These are phyloP conservation scores for Ganoderma lingzhi DNA, from an alignment of 1,284 basidiomycete species.

Conservation along the genomic window DNA sequence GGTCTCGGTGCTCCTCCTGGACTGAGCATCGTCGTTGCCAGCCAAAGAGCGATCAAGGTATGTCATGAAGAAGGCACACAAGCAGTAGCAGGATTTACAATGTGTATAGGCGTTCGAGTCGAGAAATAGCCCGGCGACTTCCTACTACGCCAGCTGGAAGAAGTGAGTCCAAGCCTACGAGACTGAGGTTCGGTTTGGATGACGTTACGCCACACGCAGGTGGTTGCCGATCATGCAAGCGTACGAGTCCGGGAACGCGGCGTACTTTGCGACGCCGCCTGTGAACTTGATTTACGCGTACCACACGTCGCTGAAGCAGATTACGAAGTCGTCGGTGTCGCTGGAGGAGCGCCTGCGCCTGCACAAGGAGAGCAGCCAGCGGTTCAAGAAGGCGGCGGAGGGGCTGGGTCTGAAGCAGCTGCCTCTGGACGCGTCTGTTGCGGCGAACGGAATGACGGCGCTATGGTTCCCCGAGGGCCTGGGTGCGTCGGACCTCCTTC, in stretches of 20 bases:
- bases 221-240: constrained; percentile 96
- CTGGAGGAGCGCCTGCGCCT: constrained; percentile 84
- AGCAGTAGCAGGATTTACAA: constrained; percentile 5
- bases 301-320: constrained; percentile 80
- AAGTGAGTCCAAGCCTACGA: constrained; percentile 52
- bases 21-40: constrained; percentile 86
- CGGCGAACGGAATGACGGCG: constrained; percentile 97
- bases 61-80: not conserved
- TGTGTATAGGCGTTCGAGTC: constrained; percentile 65
- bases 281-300: constrained; percentile 96
- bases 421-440: constrained; percentile 64
- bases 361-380: constrained; percentile 79
- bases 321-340: constrained; percentile 66
- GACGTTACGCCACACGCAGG: constrained; percentile 42
- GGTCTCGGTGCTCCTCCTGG: constrained; percentile 97
- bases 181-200: not conserved
- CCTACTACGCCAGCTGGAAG: constrained; percentile 93
- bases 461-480: constrained; percentile 85
- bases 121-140: constrained; percentile 75
- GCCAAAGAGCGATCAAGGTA: constrained; percentile 81
- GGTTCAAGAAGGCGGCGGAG: constrained; percentile 77
- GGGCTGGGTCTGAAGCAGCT: constrained; percentile 82
- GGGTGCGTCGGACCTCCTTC: constrained; percentile 76
- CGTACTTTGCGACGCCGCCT: constrained; percentile 95
- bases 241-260: constrained; percentile 78